phyloP scores from a whole-genome alignment of 306 rosid genomes.

The Rosa lucieae region DNA sequence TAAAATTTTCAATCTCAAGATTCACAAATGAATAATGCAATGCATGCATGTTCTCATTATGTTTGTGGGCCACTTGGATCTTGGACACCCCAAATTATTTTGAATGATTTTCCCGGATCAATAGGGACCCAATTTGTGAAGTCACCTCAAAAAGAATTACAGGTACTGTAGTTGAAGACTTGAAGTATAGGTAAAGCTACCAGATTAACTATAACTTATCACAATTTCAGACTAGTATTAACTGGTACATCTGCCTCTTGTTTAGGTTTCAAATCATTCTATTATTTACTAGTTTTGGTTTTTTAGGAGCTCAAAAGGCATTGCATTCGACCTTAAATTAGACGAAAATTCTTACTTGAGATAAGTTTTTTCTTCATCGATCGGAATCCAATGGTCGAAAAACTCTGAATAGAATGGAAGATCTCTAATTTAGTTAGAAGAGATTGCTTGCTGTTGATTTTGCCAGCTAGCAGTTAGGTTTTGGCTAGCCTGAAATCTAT shows the following conservation, averaged over 20 bases:
- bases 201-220: neutral
- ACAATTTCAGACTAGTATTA: neutral
- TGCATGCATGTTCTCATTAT: constrained; percentile 26
- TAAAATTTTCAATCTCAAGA: constrained; percentile 24
- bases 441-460: neutral
- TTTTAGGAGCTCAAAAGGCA: neutral
- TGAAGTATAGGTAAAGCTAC: neutral
- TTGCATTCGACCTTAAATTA: neutral
- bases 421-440: neutral
- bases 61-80: constrained; percentile 18
- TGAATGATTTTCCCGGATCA: neutral
- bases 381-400: neutral
- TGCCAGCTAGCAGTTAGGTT: neutral
- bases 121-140: neutral
- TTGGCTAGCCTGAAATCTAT: neutral
- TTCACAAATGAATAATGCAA: constrained; percentile 27
- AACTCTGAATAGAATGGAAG: neutral
- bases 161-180: neutral
- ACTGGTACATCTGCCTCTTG: neutral
- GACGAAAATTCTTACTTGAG: neutral
- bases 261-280: neutral
- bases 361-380: neutral
- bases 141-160: neutral
- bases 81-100: constrained; percentile 2
- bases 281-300: neutral